Conservation (phyloP, 371 early-diverging fungal species). For the Mortierella sp. region DNA sequence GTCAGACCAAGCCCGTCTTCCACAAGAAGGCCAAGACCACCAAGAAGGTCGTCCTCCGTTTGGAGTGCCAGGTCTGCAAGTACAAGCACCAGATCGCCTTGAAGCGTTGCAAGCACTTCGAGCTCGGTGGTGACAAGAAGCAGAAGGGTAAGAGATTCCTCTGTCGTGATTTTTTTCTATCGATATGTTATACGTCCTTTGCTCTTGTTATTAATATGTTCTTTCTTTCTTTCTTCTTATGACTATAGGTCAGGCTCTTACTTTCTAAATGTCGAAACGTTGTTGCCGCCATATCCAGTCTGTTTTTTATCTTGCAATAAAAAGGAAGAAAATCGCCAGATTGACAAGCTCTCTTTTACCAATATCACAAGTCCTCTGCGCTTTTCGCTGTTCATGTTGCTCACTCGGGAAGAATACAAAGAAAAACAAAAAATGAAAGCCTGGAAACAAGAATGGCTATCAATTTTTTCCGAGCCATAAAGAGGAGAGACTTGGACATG, state of each 20-base stretch:
- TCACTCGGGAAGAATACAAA: too few species aligned
- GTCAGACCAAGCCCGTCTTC: constrained; percentile 99
- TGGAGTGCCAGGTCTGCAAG: constrained; percentile 99
- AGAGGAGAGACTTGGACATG: too few species aligned
- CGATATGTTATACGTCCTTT: too few species aligned
- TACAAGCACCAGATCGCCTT: constrained; percentile 94
- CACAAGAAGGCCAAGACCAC: constrained; percentile 98
- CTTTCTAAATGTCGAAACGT: constrained; percentile 36
- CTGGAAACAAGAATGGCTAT: too few species aligned
- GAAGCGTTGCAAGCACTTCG: constrained; percentile 99
- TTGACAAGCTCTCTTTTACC: neutral
- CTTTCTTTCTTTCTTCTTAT: too few species aligned
- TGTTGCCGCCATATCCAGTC: constrained; percentile 25
- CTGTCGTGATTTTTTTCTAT: too few species aligned
- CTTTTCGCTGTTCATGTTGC: too few species aligned
- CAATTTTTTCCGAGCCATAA: too few species aligned
- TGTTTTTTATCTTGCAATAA: constrained; percentile 35
- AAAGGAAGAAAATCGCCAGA: constrained; percentile 17
- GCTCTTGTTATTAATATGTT: too few species aligned
- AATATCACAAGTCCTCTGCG: too few species aligned
- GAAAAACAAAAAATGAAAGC: too few species aligned
- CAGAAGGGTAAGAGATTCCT: constrained; percentile 62
- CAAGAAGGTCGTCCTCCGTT: constrained; percentile 99
- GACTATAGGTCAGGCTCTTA: constrained; percentile 37
- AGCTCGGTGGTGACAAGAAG: constrained; percentile 99